Percentiles rank a stretch among this genome's conserved stretches.
phyloP scores from a whole-genome alignment of 2,329 filamentous ascomycete genomes.

The Xylaria multiplex region DNA sequence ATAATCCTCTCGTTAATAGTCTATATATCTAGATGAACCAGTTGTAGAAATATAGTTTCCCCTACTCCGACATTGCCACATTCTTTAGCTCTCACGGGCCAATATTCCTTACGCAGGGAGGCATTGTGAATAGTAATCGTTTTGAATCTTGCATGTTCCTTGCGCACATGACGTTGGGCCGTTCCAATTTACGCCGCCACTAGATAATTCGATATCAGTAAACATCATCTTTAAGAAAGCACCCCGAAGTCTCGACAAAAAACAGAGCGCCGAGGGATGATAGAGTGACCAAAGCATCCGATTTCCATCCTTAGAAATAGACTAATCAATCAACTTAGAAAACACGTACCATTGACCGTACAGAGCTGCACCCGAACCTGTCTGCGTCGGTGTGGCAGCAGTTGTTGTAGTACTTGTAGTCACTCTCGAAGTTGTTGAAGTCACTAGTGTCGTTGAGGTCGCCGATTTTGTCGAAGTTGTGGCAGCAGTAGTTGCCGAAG shows the following conservation, averaged over 20 bases:
- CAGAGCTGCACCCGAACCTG: conserved; percentile 10
- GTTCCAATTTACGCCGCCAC: conserved; percentile 30
- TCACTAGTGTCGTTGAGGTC: conserved; percentile 4
- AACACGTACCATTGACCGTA: conserved; percentile 29
- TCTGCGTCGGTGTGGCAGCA: conserved; percentile 9
- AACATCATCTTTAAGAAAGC: neutral
- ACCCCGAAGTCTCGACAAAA: no score
- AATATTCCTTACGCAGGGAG: neutral
- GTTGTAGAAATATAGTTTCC: neutral
- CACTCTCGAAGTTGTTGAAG: conserved; percentile 18
- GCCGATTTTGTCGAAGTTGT: conserved; percentile 11
- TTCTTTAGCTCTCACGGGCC: neutral
- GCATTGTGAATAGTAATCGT: conserved; percentile 40
- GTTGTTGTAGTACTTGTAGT: conserved; percentile 18
- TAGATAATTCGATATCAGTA: conserved; percentile 16
- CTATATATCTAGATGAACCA: neutral
- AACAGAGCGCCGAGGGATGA: neutral
- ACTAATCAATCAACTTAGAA: neutral
- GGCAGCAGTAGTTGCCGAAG: conserved; percentile 15
- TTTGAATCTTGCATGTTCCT: conserved; percentile 37
- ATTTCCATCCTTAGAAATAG: neutral
- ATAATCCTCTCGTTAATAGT: neutral
- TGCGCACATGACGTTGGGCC: conserved; percentile 37
- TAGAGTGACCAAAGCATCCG: neutral
- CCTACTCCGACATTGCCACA: neutral